A percentile compares a stretch with the other conserved stretches of the same genome.
Conservation (phyloP, 2,329 filamentous ascomycete species). For the Coniella vitis region DNA sequence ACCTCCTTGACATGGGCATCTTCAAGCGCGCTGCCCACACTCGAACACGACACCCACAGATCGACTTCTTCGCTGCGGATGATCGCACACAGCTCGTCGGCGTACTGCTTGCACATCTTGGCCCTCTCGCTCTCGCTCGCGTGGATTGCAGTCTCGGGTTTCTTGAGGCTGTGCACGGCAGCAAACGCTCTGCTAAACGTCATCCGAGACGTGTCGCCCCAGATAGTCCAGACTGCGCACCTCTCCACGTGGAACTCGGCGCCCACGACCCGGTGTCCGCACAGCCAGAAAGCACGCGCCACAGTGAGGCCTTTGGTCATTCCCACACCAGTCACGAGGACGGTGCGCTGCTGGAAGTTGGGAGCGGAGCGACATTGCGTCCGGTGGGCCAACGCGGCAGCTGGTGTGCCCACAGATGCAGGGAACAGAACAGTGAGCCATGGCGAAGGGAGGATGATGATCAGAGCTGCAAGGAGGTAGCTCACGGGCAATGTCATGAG, state of each 20-base stretch:
- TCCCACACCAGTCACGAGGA: slow-evolving; percentile 66
- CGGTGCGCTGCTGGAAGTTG: slow-evolving; percentile 28
- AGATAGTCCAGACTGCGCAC: slow-evolving; percentile 35
- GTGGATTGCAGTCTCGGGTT: slow-evolving; percentile 28
- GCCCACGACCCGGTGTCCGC: slow-evolving; percentile 64
- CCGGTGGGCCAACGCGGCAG: slow-evolving; percentile 2
- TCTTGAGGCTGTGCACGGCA: slow-evolving; percentile 41
- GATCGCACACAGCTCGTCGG: slow-evolving; percentile 25
- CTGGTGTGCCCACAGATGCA: not conserved
- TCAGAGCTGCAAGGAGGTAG: not conserved
- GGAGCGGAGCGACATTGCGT: slow-evolving; percentile 1
- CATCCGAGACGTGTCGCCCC: not conserved
- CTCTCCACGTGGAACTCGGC: slow-evolving; percentile 51
- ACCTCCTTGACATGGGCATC: slow-evolving; percentile 59
- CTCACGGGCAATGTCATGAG: slow-evolving; percentile 1
- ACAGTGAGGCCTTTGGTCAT: slow-evolving; percentile 65
- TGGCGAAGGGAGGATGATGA: not conserved
- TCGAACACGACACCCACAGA: slow-evolving; percentile 68
- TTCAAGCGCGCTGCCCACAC: slow-evolving; percentile 57
- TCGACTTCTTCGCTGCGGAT: slow-evolving; percentile 55
- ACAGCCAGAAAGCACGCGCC: slow-evolving; percentile 56
- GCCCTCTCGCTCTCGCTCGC: slow-evolving; percentile 43
- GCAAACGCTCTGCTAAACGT: slow-evolving; percentile 51
- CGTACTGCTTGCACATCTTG: slow-evolving; percentile 41
- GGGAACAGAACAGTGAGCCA: slow-evolving; percentile 7